Conservation (phyloP, 1,284 basidiomycete genomes). For the Grifola frondosa region DNA sequence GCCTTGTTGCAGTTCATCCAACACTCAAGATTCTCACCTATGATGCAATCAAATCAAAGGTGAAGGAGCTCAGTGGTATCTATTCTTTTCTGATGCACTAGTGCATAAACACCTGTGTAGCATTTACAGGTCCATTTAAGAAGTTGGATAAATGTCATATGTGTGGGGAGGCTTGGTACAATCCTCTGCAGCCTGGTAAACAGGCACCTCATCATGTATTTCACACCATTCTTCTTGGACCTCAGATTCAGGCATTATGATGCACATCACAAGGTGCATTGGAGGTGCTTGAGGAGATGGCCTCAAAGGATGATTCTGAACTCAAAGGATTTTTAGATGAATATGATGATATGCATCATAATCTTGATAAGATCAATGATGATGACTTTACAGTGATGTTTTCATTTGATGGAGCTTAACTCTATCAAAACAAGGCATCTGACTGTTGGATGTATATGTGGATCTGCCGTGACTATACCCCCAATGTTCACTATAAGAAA, state of each 20-base stretch:
- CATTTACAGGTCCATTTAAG: constrained; percentile 31
- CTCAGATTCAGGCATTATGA: constrained; percentile 23
- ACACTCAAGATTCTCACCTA: constrained; percentile 23
- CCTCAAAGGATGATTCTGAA: too few species aligned
- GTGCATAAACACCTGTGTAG: constrained; percentile 33
- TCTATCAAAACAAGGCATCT: constrained; percentile 23
- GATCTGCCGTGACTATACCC: constrained; percentile 19
- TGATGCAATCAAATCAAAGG: constrained; percentile 18
- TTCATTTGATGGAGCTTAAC: constrained; percentile 29
- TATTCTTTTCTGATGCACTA: constrained; percentile 27
- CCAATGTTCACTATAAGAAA: constrained; percentile 24
- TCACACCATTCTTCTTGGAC: constrained; percentile 22
- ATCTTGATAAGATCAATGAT: constrained; percentile 13
- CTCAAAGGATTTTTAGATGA: too few species aligned
- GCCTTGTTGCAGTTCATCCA: constrained; percentile 12
- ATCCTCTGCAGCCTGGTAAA: too few species aligned
- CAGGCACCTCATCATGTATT: too few species aligned
- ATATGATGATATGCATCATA: too few species aligned
- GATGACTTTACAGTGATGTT: constrained; percentile 21
- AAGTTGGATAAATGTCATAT: constrained; percentile 17
- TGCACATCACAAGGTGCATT: constrained; percentile 9
- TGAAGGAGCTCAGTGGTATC: constrained; percentile 28
- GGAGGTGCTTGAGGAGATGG: too few species aligned
- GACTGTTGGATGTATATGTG: constrained; percentile 30
- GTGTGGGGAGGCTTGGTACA: constrained; percentile 11